Conservation (phyloP, 495 filamentous ascomycete genomes). For the Neurospora sp. region DNA sequence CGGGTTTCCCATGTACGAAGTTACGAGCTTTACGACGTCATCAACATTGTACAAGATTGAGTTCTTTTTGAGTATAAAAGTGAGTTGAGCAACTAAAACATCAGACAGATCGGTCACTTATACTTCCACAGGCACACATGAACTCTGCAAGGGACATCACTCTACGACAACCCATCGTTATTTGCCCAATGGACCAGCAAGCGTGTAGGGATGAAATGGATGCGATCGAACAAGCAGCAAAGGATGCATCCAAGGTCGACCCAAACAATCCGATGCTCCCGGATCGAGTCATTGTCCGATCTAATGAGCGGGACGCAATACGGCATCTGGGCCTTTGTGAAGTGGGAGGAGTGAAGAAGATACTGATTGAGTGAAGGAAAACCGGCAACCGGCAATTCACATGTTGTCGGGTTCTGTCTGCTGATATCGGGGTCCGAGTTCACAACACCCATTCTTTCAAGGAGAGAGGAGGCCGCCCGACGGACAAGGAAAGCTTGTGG, state of each 20-base stretch:
- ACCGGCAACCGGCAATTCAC: neutral
- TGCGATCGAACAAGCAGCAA: conserved; percentile 88
- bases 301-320: conserved; percentile 66
- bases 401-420: neutral
- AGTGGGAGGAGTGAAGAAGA: conserved; percentile 77
- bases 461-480: neutral
- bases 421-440: too few relatives aligned
- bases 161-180: conserved; percentile 87
- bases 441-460: neutral
- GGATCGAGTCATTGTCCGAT: conserved; percentile 66
- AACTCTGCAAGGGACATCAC: conserved; percentile 84
- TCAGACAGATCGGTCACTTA: conserved; percentile 8
- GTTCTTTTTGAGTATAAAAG: conserved; percentile 91
- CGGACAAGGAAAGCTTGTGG: neutral
- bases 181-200: conserved; percentile 90
- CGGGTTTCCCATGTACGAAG: conserved; percentile 79
- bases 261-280: conserved; percentile 84
- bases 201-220: conserved; percentile 98
- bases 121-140: conserved; percentile 62
- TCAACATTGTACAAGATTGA: conserved; percentile 96
- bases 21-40: conserved; percentile 86
- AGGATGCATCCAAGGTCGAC: conserved; percentile 78
- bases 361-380: conserved; percentile 68
- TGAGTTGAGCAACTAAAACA: conserved; percentile 28
- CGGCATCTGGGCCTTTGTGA: conserved; percentile 71